Conservation (phyloP, 805 yeast species). For the Ogataea nitratoaversa region DNA sequence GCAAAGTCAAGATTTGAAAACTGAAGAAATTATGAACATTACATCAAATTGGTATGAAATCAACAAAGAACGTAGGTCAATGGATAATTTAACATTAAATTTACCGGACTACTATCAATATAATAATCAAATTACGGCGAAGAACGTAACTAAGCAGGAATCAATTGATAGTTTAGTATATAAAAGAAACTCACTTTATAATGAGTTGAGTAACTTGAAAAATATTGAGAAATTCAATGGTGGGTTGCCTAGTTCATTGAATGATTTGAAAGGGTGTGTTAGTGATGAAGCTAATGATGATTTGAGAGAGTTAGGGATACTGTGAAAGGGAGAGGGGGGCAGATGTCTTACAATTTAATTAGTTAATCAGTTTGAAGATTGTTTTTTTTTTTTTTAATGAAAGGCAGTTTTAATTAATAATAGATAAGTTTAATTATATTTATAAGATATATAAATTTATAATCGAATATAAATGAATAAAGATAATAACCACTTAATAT, state of each 20-base stretch:
- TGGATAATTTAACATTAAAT: slow-evolving; percentile 62
- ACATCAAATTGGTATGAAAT: slow-evolving; percentile 90
- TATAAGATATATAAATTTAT: no score
- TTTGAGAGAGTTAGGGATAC: slow-evolving; percentile 55
- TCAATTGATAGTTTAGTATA: slow-evolving; percentile 46
- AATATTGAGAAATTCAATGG: slow-evolving; percentile 58
- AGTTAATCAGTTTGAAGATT: no score
- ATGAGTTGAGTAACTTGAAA: slow-evolving; percentile 64
- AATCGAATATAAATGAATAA: no score
- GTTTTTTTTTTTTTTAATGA: no score
- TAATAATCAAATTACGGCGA: slow-evolving; percentile 22
- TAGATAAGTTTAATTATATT: slow-evolving; percentile 4
- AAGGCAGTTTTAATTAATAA: no score
- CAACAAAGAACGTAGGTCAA: slow-evolving; percentile 78
- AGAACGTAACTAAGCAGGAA: slow-evolving; percentile 21
- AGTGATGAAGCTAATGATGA: slow-evolving; percentile 76
- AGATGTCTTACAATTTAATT: no score
- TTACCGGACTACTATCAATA: slow-evolving; percentile 41
- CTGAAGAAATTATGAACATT: slow-evolving; percentile 60
- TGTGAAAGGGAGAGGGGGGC: slow-evolving; percentile 3
- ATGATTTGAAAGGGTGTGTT: slow-evolving; percentile 57
- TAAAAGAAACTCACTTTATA: slow-evolving; percentile 61
- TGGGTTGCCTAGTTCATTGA: slow-evolving; percentile 79
- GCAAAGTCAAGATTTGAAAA: slow-evolving; percentile 61
- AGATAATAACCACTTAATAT: slow-evolving; percentile 22